phyloP scores from a whole-genome alignment of 73 alveolate genomes.

The Effrenium voratum region DNA sequence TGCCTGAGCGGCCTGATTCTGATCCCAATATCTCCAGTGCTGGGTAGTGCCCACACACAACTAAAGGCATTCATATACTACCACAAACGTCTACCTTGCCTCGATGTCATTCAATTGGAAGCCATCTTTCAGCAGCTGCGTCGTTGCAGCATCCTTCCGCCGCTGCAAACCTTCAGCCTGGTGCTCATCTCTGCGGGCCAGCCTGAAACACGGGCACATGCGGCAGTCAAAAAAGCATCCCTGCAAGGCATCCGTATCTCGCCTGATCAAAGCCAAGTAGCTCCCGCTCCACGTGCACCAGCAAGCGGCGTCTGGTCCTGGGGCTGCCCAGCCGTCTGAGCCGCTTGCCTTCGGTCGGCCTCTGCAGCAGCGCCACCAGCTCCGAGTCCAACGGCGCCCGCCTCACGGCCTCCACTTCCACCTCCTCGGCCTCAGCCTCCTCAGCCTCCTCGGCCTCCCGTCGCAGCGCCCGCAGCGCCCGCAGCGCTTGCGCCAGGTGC shows the following conservation, averaged over 20 bases:
- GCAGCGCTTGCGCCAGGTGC: slow-evolving; percentile 76
- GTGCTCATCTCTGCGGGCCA: not conserved
- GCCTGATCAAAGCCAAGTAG: not conserved
- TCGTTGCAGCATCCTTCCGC: slow-evolving; percentile 34
- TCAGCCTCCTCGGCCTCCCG: slow-evolving; percentile 31
- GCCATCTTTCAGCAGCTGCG: slow-evolving; percentile 32
- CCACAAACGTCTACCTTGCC: not conserved
- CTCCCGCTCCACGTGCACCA: slow-evolving; percentile 11
- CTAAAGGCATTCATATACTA: not conserved
- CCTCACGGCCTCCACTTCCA: no score
- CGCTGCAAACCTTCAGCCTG: not conserved
- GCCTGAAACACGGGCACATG: not conserved
- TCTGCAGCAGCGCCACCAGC: slow-evolving; percentile 11
- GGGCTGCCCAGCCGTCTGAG: slow-evolving; percentile 37
- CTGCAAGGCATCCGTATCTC: no score
- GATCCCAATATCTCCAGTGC: no score
- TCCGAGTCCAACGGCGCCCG: slow-evolving; percentile 28
- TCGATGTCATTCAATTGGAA: slow-evolving; percentile 27
- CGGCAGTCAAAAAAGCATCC: not conserved
- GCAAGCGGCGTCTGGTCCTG: slow-evolving; percentile 16
- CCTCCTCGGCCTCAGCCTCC: not conserved
- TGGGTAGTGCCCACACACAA: no score
- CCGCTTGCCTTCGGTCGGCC: not conserved
- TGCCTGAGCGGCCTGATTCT: no score
- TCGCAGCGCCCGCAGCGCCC: not conserved